Evolutionary conservation across 1,139 yeast genomes (phyloP), one percentile per base, ranked within the genome.

Genomic region (Candida dubliniensis): DNA sequence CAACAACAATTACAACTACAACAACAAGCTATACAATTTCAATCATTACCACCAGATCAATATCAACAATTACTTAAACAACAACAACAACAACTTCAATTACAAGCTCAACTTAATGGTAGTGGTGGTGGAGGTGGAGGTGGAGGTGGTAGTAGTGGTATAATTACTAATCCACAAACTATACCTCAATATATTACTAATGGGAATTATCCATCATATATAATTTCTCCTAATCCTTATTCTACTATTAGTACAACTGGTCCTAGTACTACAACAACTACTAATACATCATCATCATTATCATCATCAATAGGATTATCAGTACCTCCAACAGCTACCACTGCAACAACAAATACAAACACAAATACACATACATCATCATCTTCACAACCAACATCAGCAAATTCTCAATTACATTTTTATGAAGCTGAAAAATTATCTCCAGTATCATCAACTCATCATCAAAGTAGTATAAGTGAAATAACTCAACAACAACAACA

Each of bases 171-270:
- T 13, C 26, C 13, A 13, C 31, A 8, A 25, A 11, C 29, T 7
- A 31, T n/a, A 10, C 12, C 25, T 13, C 49, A 44, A 40, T 33
- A 30, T 23, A 24, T 40, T 40, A 31, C 42, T 44, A 37, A 40
- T 10, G 25, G 47, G 43, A 43, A 43, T 41, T 43, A 46, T 26
- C 50, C 29, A 42, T 34, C 50, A 9, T 58, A 55, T 41, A 42
- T 59, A 31, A 50, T 58, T 27, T 51, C 58, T 14, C 47, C 59
- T 7, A 58, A 52, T 38, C 59, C 61, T 13, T 59, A 55, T 14
- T 30, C 14, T 14, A 42, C 42, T 37, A 34, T 31, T 10, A 32
- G 13, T 25, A 35, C 56, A 40, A 42, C 57, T 36, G 42, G 54
- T 46, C 26, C 49, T 14, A 35, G 54, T 46, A 25, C 49, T 14